phyloP scores from a whole-genome alignment of 768 basidiomycete species.

The Termitomyces sp. region DNA sequence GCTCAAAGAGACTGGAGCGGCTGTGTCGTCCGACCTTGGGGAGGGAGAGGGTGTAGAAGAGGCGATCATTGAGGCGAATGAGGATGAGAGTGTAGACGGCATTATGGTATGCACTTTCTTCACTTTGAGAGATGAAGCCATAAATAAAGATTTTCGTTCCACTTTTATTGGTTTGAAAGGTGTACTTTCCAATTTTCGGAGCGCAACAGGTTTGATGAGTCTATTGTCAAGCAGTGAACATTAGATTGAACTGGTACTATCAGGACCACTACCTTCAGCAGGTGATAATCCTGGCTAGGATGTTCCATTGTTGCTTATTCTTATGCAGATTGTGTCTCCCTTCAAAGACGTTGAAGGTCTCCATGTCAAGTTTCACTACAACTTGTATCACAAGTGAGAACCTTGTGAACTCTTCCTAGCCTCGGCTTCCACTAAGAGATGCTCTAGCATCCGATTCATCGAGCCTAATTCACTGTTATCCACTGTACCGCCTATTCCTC shows the following conservation, averaged over 20 bases:
- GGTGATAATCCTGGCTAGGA: conserved; percentile 26
- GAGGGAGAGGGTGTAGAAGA: conserved; percentile 93
- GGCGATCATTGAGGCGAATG: conserved; percentile 93
- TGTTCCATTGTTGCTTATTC: background rate
- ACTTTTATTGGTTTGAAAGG: conserved; percentile 34
- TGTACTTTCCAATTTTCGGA: conserved; percentile 96
- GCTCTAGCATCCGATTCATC: conserved; percentile 85
- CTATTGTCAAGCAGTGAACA: background rate
- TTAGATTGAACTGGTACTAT: conserved; percentile 6
- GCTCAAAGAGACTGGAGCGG: conserved; percentile 65
- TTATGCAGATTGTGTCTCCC: conserved; percentile 77
- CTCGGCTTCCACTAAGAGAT: background rate
- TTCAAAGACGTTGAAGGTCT: conserved; percentile 97
- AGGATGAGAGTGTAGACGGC: conserved; percentile 78
- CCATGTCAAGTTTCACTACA: conserved; percentile 93
- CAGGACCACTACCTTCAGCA: conserved; percentile 98
- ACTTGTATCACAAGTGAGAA: conserved; percentile 88
- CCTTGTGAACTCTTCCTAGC: background rate
- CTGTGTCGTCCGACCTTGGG: conserved; percentile 45
- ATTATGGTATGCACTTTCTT: conserved; percentile 71
- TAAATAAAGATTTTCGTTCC: conserved; percentile 4
- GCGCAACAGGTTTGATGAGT: conserved; percentile 58
- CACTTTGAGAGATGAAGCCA: background rate
- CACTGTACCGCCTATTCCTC: conserved; percentile 35
- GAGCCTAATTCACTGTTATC: conserved; percentile 63